A percentile compares a stretch with the other conserved stretches of the same genome.
Evolutionary conservation across 2,329 filamentous ascomycete species (phyloP).

Genomic region (Tolypocladium inflatum): DNA sequence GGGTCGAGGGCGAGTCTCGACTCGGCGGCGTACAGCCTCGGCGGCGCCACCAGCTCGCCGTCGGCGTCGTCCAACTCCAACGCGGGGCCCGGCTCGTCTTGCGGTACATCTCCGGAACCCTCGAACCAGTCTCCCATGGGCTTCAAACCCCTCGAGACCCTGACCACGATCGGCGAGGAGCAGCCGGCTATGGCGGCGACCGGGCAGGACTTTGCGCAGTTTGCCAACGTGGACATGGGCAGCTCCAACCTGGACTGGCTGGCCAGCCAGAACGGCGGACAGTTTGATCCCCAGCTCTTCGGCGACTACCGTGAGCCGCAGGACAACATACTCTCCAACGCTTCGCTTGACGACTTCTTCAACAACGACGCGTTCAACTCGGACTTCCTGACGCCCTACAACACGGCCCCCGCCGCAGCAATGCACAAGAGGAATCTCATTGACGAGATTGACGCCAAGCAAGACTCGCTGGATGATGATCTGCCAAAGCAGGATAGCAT

Average conservation of each 20-base stretch:
- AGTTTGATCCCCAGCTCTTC: slow-evolving; percentile 87
- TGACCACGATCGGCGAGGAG: slow-evolving; percentile 60
- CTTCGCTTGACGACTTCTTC: slow-evolving; percentile 63
- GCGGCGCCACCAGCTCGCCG: slow-evolving; percentile 52
- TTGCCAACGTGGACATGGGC: slow-evolving; percentile 29
- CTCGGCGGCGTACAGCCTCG: slow-evolving; percentile 35
- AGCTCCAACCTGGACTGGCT: slow-evolving; percentile 62
- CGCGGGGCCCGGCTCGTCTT: slow-evolving; percentile 52
- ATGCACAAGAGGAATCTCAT: slow-evolving; percentile 59
- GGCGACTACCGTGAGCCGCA: slow-evolving; percentile 88
- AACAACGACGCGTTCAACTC: slow-evolving; percentile 70
- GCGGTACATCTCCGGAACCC: slow-evolving; percentile 71
- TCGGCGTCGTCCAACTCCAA: slow-evolving; percentile 54
- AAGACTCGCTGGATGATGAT: slow-evolving; percentile 62
- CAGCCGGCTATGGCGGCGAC: slow-evolving; percentile 32
- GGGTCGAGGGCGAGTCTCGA: slow-evolving; percentile 42
- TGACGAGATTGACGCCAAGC: slow-evolving; percentile 65
- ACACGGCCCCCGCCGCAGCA: slow-evolving; percentile 43
- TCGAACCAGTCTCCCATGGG: slow-evolving; percentile 59
- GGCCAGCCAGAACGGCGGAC: slow-evolving; percentile 69
- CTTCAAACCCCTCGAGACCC: slow-evolving; percentile 53
- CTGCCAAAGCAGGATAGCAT: slow-evolving; percentile 49
- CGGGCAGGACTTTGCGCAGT: slow-evolving; percentile 21
- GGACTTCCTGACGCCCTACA: slow-evolving; percentile 76
- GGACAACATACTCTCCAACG: slow-evolving; percentile 62